Conservation (phyloP, 2,329 filamentous ascomycete species). For the Diaporthe australafricana region DNA sequence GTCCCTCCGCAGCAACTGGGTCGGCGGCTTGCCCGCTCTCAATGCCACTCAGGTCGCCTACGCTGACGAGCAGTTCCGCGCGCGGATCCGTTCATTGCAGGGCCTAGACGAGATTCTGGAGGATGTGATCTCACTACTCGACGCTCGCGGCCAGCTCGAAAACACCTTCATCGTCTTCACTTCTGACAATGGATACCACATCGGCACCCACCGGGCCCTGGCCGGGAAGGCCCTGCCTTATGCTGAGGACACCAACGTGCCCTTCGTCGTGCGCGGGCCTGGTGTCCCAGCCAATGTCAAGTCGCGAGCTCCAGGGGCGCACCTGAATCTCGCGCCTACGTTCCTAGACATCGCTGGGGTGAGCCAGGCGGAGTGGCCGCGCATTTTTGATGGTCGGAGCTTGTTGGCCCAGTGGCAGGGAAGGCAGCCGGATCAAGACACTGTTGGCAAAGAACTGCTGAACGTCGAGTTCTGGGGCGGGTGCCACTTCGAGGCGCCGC, state of each 20-base stretch:
- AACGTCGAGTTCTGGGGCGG: not conserved
- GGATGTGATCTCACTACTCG: constrained; percentile 46
- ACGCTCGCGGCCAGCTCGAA: constrained; percentile 24
- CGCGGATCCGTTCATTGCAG: constrained; percentile 56
- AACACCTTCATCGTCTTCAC: constrained; percentile 30
- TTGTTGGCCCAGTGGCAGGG: not conserved
- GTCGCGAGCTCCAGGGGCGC: constrained; percentile 52
- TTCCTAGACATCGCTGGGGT: constrained; percentile 50
- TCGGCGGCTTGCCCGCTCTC: not conserved
- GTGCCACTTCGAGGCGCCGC: not conserved
- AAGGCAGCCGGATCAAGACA: not conserved
- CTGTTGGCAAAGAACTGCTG: not conserved
- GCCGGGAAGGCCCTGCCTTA: constrained; percentile 56
- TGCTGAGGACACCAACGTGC: constrained; percentile 59
- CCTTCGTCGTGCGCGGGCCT: constrained; percentile 56
- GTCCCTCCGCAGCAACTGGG: not conserved
- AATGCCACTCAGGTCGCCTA: not conserved
- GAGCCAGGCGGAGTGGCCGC: not conserved
- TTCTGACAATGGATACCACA: constrained; percentile 25
- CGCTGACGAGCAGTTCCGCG: constrained; percentile 53
- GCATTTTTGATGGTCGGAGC: not conserved
- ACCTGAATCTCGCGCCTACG: constrained; percentile 59
- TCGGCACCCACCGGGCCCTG: constrained; percentile 22
- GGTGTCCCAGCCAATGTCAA: constrained; percentile 49
- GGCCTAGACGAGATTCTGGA: constrained; percentile 57